Conservation (phyloP, 2,329 filamentous ascomycete genomes). For the Magnaporthiopsis incrustans region DNA sequence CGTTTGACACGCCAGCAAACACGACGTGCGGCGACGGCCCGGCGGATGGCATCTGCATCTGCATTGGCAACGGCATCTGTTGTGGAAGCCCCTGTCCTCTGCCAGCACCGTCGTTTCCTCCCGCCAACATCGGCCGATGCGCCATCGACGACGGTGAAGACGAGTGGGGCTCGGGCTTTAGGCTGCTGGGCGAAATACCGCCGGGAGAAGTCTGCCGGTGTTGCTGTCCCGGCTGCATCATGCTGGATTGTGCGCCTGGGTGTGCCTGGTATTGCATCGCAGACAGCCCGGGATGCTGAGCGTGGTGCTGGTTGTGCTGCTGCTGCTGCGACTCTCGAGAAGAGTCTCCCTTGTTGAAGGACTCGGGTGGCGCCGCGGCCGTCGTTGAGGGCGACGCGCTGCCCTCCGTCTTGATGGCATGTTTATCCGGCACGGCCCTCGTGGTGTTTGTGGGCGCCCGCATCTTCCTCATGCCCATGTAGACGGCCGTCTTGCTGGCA, state of each 20-base stretch:
- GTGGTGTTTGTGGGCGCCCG: slow-evolving; percentile 40
- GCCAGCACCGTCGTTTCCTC: slow-evolving; percentile 1
- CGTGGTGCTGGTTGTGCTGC: slow-evolving; percentile 3
- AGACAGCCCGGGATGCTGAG: slow-evolving; percentile 1
- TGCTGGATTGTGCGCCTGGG: slow-evolving; percentile 10
- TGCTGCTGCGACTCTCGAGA: slow-evolving; percentile 5
- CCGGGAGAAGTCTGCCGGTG: slow-evolving; percentile 6
- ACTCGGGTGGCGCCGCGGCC: slow-evolving; percentile 13
- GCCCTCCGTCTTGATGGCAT: slow-evolving; percentile 24
- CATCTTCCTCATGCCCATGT: slow-evolving; percentile 50
- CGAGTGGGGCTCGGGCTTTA: not conserved
- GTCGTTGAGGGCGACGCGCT: slow-evolving; percentile 6
- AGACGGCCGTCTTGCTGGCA: slow-evolving; percentile 50
- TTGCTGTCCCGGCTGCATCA: slow-evolving; percentile 10
- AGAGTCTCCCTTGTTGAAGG: slow-evolving; percentile 6
- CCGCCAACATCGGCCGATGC: slow-evolving; percentile 1
- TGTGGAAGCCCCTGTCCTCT: not conserved
- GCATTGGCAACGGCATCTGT: slow-evolving; percentile 3
- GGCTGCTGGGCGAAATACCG: slow-evolving; percentile 5
- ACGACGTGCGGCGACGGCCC: slow-evolving; percentile 24
- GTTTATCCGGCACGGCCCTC: slow-evolving; percentile 26
- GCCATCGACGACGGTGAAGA: slow-evolving; percentile 2
- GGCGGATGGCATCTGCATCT: slow-evolving; percentile 8
- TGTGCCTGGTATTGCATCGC: not conserved
- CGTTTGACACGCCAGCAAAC: slow-evolving; percentile 39